Conservation (phyloP, 257 asterid genomes). For the Phtheirospermum japonicum region DNA sequence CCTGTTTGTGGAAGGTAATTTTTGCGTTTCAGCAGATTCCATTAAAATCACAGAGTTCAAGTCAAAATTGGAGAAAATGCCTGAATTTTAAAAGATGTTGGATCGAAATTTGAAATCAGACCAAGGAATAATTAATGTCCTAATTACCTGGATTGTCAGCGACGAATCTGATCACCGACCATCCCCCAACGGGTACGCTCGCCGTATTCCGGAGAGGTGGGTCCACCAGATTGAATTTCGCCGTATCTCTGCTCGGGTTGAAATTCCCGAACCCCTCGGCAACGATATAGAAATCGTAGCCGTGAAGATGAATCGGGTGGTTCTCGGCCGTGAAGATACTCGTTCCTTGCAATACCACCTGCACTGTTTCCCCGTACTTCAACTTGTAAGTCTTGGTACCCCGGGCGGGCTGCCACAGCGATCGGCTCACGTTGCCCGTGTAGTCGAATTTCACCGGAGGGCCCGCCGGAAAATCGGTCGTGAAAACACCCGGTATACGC, state of each 20-base stretch:
- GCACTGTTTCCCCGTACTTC: conserved; percentile 68
- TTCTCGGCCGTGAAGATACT: conserved; percentile 72
- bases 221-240: conserved; percentile 71
- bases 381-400: conserved; percentile 64
- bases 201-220: conserved; percentile 86
- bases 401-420: conserved; percentile 68
- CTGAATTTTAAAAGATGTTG: no score
- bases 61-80: no score
- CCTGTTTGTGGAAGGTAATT: no score
- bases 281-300: conserved; percentile 73
- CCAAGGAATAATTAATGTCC: no score
- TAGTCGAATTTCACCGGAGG: conserved; percentile 71
- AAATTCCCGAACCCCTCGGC: conserved; percentile 94
- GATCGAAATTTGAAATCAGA: no score
- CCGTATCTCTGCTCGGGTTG: conserved; percentile 50
- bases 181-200: conserved; percentile 80
- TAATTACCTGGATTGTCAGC: conserved; percentile 90
- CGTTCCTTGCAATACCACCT: conserved; percentile 83
- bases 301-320: conserved; percentile 95
- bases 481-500: conserved; percentile 76
- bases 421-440: conserved; percentile 79
- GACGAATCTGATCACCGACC: conserved; percentile 87
- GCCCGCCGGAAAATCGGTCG: conserved; percentile 66
- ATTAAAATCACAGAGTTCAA: no score
- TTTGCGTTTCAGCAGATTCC: no score